A percentile compares a stretch with the other conserved stretches of the same genome.
phyloP scores from a whole-genome alignment of 805 yeast species.

The Candida tallmaniae region DNA sequence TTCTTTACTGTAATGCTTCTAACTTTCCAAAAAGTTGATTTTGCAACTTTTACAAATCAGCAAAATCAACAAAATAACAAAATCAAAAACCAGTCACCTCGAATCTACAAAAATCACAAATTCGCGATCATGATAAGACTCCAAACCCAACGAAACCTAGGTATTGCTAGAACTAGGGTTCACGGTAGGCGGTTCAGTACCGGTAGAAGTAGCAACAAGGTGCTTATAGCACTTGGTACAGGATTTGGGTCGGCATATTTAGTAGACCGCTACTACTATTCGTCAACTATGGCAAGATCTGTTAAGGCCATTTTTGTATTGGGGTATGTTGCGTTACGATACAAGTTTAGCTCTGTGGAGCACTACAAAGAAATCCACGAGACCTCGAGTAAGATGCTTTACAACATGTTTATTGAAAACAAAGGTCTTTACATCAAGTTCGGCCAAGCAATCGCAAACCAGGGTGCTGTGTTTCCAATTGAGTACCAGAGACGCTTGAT shows the following conservation, averaged over 20 bases:
- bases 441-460: constrained; percentile 79
- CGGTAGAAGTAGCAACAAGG: too few species aligned
- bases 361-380: constrained; percentile 49
- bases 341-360: constrained; percentile 36
- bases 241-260: constrained; percentile 1
- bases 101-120: too few species aligned
- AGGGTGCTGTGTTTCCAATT: constrained; percentile 61
- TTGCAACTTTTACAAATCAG: too few species aligned
- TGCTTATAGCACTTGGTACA: too few species aligned
- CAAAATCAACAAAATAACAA: too few species aligned
- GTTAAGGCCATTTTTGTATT: constrained; percentile 46
- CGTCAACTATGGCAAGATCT: constrained; percentile 52
- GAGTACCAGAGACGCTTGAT: constrained; percentile 58
- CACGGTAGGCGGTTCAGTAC: too few species aligned
- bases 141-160: too few species aligned
- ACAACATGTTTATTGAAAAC: constrained; percentile 25
- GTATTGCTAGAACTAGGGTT: too few species aligned
- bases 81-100: too few species aligned
- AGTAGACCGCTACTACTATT: constrained; percentile 16
- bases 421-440: constrained; percentile 62
- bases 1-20: too few species aligned
- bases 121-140: too few species aligned
- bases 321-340: constrained; percentile 53
- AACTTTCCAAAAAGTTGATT: too few species aligned
- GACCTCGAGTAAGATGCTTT: constrained; percentile 42